phyloP scores from a whole-genome alignment of 1,284 basidiomycete genomes.

The Rhizoctonia solani region DNA sequence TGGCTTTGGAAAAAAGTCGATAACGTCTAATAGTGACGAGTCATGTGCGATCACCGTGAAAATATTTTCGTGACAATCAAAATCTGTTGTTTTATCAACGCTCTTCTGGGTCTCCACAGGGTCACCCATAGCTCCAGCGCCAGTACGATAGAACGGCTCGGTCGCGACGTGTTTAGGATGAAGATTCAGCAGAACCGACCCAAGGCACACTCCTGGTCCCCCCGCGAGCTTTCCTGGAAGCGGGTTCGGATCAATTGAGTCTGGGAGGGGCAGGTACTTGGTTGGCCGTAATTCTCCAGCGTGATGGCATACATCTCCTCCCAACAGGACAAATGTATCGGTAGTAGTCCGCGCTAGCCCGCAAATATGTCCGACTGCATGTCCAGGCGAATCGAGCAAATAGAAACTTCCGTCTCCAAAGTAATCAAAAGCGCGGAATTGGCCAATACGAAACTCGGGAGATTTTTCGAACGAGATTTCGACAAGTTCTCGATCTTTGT shows the following conservation, averaged over 20 bases:
- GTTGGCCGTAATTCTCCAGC: not conserved
- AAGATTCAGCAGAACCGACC: not conserved
- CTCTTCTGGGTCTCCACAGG: conserved; percentile 9
- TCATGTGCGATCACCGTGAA: conserved; percentile 31
- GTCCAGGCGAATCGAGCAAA: conserved; percentile 35
- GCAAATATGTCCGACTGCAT: conserved; percentile 38
- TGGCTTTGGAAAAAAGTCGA: conserved; percentile 23
- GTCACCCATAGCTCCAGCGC: not conserved
- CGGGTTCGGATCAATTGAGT: not conserved
- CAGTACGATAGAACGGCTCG: not conserved
- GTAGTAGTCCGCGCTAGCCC: conserved; percentile 35
- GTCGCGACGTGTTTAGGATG: not conserved
- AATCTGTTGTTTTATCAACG: conserved; percentile 4
- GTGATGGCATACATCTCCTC: conserved; percentile 4
- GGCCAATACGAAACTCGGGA: not conserved
- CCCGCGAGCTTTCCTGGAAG: not conserved
- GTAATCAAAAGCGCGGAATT: conserved; percentile 35
- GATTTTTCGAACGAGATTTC: not conserved
- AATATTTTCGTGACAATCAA: conserved; percentile 15
- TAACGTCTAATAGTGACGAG: not conserved
- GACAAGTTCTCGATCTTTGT: not conserved
- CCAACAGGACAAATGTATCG: not conserved
- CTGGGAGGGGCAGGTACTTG: not conserved
- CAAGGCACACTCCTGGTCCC: not conserved
- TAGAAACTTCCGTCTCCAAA: conserved; percentile 38